phyloP scores from a whole-genome alignment of 306 rosid species.

The Prunus fruticosa region DNA sequence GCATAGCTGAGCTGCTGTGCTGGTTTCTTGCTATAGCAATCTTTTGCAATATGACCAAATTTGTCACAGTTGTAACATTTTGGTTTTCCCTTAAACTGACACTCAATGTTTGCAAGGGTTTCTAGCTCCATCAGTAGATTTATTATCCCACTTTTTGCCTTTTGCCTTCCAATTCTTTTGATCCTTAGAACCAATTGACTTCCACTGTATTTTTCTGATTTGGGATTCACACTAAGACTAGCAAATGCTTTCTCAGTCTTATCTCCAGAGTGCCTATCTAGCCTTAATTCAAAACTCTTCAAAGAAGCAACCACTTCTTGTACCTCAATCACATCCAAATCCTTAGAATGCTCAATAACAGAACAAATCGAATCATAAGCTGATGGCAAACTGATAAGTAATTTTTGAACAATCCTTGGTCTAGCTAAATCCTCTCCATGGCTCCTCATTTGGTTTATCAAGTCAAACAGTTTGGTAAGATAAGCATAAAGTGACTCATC shows the following conservation, averaged over 20 bases:
- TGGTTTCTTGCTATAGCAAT: too few relatives aligned
- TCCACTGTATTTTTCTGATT: too few relatives aligned
- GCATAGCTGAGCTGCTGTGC: too few relatives aligned
- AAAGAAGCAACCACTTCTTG: not conserved
- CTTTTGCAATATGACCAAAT: too few relatives aligned
- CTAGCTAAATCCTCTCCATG: not conserved
- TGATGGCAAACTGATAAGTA: not conserved
- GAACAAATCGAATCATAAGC: not conserved
- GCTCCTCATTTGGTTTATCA: not conserved
- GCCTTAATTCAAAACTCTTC: not conserved
- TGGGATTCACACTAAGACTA: too few relatives aligned
- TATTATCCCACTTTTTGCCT: too few relatives aligned
- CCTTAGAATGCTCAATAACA: not conserved
- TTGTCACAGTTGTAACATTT: too few relatives aligned
- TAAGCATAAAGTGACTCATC: not conserved
- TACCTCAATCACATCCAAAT: not conserved
- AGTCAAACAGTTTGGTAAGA: not conserved
- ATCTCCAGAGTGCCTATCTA: not conserved
- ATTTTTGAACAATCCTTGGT: not conserved
- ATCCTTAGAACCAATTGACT: too few relatives aligned
- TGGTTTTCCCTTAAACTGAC: too few relatives aligned
- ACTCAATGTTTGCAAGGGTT: too few relatives aligned
- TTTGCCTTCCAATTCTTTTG: not conserved
- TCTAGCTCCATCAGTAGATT: too few relatives aligned
- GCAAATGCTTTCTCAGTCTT: not conserved